These are phyloP conservation scores for Sordaria brevicollis DNA, from an alignment of 495 filamentous ascomycete genomes.

Conservation along the genomic window DNA sequence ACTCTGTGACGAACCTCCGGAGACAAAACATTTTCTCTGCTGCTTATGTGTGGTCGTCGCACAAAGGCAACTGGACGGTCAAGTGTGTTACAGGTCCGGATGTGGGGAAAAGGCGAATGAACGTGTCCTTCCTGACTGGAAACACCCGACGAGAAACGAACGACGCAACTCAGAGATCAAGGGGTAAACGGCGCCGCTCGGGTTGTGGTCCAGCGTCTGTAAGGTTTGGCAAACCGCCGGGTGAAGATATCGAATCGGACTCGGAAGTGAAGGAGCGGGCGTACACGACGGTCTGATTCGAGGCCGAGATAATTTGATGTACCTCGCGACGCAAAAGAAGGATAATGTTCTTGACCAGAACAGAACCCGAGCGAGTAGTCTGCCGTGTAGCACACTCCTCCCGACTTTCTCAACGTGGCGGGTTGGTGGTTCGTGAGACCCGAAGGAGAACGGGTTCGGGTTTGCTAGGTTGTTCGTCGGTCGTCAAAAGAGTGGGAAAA, in stretches of 20 bases:
- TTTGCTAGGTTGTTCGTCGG: neutral
- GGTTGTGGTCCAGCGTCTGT: neutral
- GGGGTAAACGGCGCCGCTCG: neutral
- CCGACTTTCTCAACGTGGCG: neutral
- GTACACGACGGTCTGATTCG: neutral
- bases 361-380: neutral
- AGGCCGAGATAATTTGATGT: neutral
- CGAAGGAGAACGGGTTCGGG: neutral
- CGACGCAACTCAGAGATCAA: neutral
- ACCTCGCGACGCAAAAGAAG: neutral
- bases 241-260: neutral
- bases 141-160: neutral
- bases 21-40: conserved; percentile 77
- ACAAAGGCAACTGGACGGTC: neutral
- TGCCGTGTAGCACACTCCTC: neutral
- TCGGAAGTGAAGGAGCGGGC: neutral
- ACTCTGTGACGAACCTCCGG: conserved; percentile 48
- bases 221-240: neutral
- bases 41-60: neutral
- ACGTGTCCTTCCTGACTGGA: neutral
- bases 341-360: neutral
- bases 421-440: neutral
- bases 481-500: neutral
- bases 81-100: neutral
- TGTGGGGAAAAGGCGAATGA: neutral